Base-by-base conservation (phyloP, 2,329 filamentous ascomycete genomes). In the Diaporthe velutina region DNA sequence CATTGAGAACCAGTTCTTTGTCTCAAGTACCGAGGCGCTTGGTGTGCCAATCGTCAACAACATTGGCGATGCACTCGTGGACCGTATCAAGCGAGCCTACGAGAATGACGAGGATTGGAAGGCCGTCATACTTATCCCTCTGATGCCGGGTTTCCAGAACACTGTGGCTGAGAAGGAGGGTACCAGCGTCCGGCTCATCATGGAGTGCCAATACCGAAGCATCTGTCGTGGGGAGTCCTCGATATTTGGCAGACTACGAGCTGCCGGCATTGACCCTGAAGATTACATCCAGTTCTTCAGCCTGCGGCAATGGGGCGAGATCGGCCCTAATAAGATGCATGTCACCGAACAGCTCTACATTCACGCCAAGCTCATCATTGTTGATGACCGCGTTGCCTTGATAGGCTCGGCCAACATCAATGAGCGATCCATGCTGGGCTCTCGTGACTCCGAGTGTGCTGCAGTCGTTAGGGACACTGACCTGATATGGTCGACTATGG, bases 361-460 rank as follows among this genome's bases (percentile, higher is more conserved):
- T 74, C 97, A 99, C 80, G 97, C 97, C 76, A 99, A 99, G 85
- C 94, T 94, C 78, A 98, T 98, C 88, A 90, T 99, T 73, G 96
- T 98, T 6, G 97, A 99, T 83, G 97, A 99, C 80, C 92, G 96
- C 45, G 91, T 97, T 74, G 96, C 93, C 28, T 92, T 99, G 76
- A 99, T 99, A 79, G 97, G 97, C 25, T 98, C 96, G 60, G 97
- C 97, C 71, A 99, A 99, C 82, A 98, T 99, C 87, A 99, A 99
- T 80, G 97, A 99, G 83, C 92, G 97, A 60, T 98, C 96, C 9
- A 95, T 98, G 95, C 84, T 98, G 76, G 97, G 97, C 12, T 93
- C 91, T 66, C 91, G 97, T 80, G 97, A 99, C 83, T 98, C 96
- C 0, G 97, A 99, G 84, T 92, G 94, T 76, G 97, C 96, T 7